A percentile compares a stretch with the other conserved stretches of the same genome.
Conservation (phyloP, 352 stramenopile species). For the Phytopythium cucurbitacearum region DNA sequence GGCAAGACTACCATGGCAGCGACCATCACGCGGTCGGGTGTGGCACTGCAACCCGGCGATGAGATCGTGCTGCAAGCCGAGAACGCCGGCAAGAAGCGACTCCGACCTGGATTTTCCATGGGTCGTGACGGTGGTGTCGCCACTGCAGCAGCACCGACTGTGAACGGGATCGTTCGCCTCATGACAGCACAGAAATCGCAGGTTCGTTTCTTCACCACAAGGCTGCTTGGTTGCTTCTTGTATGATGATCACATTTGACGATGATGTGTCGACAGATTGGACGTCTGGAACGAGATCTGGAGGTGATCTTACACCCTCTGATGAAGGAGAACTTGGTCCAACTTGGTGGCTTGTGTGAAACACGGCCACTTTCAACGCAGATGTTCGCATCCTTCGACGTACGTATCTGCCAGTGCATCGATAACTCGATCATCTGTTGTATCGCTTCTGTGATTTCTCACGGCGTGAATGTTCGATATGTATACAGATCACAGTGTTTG, state of each 20-base stretch:
- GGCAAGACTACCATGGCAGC: slow-evolving; percentile 40
- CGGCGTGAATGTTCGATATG: too few relatives aligned
- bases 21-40: slow-evolving; percentile 40
- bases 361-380: slow-evolving; percentile 30
- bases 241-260: too few relatives aligned
- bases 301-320: slow-evolving; percentile 54
- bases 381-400: slow-evolving; percentile 74
- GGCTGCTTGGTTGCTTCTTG: too few relatives aligned
- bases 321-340: slow-evolving; percentile 55
- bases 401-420: not conserved
- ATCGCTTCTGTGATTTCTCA: too few relatives aligned
- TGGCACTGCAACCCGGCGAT: slow-evolving; percentile 32
- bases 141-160: slow-evolving; percentile 2
- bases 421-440: not conserved
- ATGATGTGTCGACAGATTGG: slow-evolving; percentile 32
- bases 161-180: slow-evolving; percentile 50
- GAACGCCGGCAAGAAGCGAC: slow-evolving; percentile 65
- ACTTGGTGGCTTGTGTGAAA: slow-evolving; percentile 44
- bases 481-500: slow-evolving; percentile 36
- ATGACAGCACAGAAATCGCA: slow-evolving; percentile 33
- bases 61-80: slow-evolving; percentile 59
- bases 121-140: not conserved
- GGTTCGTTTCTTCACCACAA: slow-evolving; percentile 4
- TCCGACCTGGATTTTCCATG: slow-evolving; percentile 18
- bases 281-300: slow-evolving; percentile 52